Evolutionary conservation across 2,329 filamentous ascomycete species (phyloP).

Genomic region (Claviceps arundinis): DNA sequence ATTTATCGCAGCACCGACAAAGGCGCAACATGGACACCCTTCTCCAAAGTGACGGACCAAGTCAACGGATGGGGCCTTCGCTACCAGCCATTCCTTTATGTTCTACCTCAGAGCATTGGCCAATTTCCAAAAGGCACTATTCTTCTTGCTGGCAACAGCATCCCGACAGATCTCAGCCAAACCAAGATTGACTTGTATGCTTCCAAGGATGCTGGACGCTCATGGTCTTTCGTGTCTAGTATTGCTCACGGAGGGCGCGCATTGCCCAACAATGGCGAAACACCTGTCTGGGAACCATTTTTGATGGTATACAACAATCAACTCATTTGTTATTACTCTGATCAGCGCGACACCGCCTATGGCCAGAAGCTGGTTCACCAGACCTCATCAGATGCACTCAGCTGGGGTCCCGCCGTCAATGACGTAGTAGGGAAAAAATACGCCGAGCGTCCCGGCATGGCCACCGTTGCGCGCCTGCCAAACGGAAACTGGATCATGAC

Average conservation of each 20-base stretch:
- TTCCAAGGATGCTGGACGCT: not conserved
- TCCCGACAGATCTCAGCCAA: not conserved
- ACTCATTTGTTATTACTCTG: not conserved
- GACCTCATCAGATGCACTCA: not conserved
- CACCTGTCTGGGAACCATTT: not conserved
- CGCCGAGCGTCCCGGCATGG: not conserved
- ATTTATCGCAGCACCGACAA: not conserved
- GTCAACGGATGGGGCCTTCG: conserved; percentile 1
- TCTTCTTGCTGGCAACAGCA: not conserved
- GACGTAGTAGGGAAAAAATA: not conserved
- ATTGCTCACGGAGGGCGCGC: not conserved
- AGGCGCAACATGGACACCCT: not conserved
- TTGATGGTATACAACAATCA: not conserved
- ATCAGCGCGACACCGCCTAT: not conserved
- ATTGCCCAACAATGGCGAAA: not conserved
- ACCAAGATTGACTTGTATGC: not conserved
- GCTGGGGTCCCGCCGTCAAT: not conserved
- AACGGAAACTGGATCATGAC: not conserved
- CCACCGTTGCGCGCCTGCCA: not conserved
- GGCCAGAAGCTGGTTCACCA: not conserved
- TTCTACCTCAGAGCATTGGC: not conserved
- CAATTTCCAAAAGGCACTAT: not conserved
- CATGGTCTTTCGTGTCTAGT: not conserved
- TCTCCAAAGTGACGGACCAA: not conserved
- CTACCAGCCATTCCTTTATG: not conserved